Base-by-base conservation (phyloP, 352 stramenopile genomes). In the Blastocystis sp. region DNA sequence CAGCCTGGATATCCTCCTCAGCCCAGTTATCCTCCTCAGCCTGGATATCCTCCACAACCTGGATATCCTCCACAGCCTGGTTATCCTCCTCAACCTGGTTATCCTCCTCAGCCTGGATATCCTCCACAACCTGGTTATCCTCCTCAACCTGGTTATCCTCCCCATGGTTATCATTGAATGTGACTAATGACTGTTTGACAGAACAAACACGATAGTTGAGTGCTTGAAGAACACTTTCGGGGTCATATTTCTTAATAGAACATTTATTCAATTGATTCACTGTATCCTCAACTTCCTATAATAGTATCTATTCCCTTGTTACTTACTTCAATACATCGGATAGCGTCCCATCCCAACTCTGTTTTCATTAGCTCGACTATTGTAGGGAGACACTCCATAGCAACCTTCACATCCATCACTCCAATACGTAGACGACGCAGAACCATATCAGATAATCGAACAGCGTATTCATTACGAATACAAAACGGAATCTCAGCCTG, bases 401-500 rank as follows among this genome's bases (percentile, higher is more conserved):
- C 29, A 32, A 65, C 42, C 6, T 29, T 12, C 16, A 54, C 58
- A 29, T 83, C 71, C 51, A 59, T 83, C 54, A 83, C 71, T 16
- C 71, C 71, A 37, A 83, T 67, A 37, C 71, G 71, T 5, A 83
- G 29, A 21, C 71, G 43, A 19, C 49, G 46, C 71, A 83, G 49
- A 1, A 83, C 58, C 49, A 83, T 43, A 37, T 83, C 71, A 27
- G 42, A 39, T 42, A 83, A 29, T 24, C 71, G 71, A 5, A 83
- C 46, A 11, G 71, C 49, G 21, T 65, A 65, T 39, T 83, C 71
- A 37, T 83, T 19, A 3, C 51, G 71, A 14, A 83, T 16, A 32
- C 71, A 83, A 16, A 67, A 65, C 1, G n/a, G 11, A 11, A 98
- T 94, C 89, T 98, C 95, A 66, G 93, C 94, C 85, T 97, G 93